Conservation (phyloP, 2,329 filamentous ascomycete genomes). For the Sporothrix phasma region DNA sequence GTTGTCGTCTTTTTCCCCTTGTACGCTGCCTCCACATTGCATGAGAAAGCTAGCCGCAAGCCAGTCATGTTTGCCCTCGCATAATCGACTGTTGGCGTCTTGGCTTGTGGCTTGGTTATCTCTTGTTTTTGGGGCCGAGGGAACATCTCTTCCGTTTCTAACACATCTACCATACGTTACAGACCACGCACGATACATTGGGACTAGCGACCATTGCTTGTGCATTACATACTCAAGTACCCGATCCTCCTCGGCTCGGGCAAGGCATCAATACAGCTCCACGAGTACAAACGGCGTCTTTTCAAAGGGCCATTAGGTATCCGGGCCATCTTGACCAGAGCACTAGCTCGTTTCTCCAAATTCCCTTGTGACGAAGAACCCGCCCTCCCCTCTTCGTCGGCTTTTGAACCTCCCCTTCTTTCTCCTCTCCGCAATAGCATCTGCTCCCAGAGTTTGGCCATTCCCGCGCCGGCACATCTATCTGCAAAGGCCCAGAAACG, state of each 20-base stretch:
- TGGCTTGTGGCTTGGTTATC: background rate
- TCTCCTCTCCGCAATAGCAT: background rate
- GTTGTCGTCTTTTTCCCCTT: background rate
- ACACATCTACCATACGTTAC: background rate
- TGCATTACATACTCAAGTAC: background rate
- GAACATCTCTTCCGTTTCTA: too few relatives aligned
- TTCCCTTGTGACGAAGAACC: constrained; percentile 6
- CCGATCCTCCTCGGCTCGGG: background rate
- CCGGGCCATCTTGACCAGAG: background rate
- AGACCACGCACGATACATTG: background rate
- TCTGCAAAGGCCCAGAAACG: background rate
- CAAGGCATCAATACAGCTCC: background rate
- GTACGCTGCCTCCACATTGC: background rate
- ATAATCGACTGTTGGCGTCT: background rate
- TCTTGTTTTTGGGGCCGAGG: too few relatives aligned
- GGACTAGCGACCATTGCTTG: background rate
- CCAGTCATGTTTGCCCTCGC: background rate
- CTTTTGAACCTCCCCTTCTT: background rate
- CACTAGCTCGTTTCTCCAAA: constrained; percentile 1
- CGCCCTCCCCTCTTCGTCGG: background rate
- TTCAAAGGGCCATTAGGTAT: background rate
- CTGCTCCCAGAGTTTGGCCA: background rate
- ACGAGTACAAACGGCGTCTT: background rate
- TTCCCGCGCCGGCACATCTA: constrained; percentile 4
- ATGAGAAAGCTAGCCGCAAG: background rate